Percentiles rank a stretch among this genome's conserved stretches.
phyloP scores from a whole-genome alignment of 345 rosid species.

The Geranium rotundifolium region DNA sequence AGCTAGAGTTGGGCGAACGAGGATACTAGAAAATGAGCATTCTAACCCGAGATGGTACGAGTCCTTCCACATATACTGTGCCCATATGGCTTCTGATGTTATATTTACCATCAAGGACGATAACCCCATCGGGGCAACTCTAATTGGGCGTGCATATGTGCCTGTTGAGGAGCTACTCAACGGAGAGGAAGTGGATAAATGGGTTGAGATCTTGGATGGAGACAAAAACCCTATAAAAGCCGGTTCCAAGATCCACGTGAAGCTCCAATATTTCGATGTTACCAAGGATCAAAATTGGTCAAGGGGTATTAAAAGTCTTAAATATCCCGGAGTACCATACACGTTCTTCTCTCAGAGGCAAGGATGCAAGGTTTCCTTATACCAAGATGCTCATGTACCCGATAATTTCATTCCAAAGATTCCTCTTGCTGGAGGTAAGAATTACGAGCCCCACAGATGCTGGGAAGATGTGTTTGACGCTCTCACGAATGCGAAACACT shows the following conservation, averaged over 20 bases:
- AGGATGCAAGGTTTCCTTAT: slow-evolving; percentile 80
- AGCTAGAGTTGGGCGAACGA: slow-evolving; percentile 93
- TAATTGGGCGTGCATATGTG: slow-evolving; percentile 78
- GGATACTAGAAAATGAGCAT: slow-evolving; percentile 46
- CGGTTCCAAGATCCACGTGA: slow-evolving; percentile 80
- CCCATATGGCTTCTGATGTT: slow-evolving; percentile 70
- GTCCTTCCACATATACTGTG: slow-evolving; percentile 89
- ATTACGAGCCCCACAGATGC: slow-evolving; percentile 77
- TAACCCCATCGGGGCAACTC: slow-evolving; percentile 80
- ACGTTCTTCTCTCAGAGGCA: slow-evolving; percentile 77
- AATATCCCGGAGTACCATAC: slow-evolving; percentile 88
- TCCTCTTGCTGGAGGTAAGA: slow-evolving; percentile 83
- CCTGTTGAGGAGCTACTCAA: slow-evolving; percentile 58
- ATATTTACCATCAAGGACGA: slow-evolving; percentile 83
- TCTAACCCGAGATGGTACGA: slow-evolving; percentile 71
- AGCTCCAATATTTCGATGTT: slow-evolving; percentile 69
- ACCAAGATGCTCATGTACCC: slow-evolving; percentile 94
- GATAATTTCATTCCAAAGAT: slow-evolving; percentile 69
- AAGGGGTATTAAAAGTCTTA: slow-evolving; percentile 53
- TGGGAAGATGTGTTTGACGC: slow-evolving; percentile 98
- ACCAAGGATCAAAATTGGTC: slow-evolving; percentile 56
- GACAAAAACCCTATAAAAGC: slow-evolving; percentile 47
- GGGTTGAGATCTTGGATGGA: slow-evolving; percentile 70
- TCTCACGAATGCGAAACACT: slow-evolving; percentile 68
- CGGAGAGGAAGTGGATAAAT: slow-evolving; percentile 82